Evolutionary conservation across 257 asterid genomes (phyloP), one percentile per base, ranked within the genome.

Genomic region (Solanum appendiculatum): DNA sequence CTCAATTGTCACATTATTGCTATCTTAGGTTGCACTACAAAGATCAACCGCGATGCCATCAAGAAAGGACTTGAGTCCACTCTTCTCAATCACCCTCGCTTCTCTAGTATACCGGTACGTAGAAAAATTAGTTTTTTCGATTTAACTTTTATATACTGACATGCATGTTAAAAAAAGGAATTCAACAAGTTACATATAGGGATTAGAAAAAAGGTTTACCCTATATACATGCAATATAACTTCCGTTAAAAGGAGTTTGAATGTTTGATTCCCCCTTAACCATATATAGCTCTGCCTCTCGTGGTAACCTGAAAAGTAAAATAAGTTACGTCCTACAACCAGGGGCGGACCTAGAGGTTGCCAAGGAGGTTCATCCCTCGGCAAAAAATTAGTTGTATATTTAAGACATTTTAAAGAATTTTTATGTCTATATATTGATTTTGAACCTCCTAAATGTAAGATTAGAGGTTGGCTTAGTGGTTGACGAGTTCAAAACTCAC

Each of bases 31-130:
- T 92, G 74, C 13, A 82, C 20, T 25, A 89, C 92, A 5, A 83
- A 5, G 14, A 87, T 93, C 39, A 91, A 92, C 6, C 69, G 86
- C 12, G 37, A 23, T 5, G 85, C 88, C 40, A 77, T 82, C 89
- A 93, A 91, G 89, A 80, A 60, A 6, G 82, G 84, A 16, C 6
- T 89, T 0, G 64, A 63, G 10, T 90, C 85, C 20, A 82, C 88
- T 14, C 87, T 93, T 0, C 46, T 69, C n/a, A 93, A 92, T 25
- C 93, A 92, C 86, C 94, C 95, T 72, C 95, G 95, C 25, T 93
- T 92, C 87, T 86, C 90, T 0, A 88, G 93, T 66, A 3, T 91
- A 36, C 84, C 87, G 82, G 95, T 93, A 29, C 1, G 74, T 68
- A 15, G 1, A 29, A 6, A 10, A 14, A 0, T 6, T 18, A 18